Conservation (phyloP, 179 eudicot genomes). For the Beta macrorhiza region DNA sequence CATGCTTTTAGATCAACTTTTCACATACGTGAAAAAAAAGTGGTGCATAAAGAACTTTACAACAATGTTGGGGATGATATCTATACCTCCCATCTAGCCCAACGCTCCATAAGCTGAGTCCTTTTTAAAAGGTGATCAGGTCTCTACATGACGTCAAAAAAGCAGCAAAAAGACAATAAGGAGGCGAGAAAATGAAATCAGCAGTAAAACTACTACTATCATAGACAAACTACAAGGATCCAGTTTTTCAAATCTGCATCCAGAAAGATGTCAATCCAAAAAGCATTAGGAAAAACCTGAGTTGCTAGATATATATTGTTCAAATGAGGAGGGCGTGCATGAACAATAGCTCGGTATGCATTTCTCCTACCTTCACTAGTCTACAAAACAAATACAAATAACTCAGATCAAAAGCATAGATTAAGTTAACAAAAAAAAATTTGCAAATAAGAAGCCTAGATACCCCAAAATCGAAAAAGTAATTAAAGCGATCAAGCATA, state of each 20-base stretch:
- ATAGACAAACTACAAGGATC: background rate
- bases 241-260: background rate
- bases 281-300: conserved; percentile 53
- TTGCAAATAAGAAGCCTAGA: conserved; percentile 14
- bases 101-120: conserved; percentile 98
- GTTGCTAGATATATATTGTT: conserved; percentile 93
- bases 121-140: conserved; percentile 95
- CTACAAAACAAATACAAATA: conserved; percentile 38
- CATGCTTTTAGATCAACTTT: background rate
- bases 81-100: conserved; percentile 99
- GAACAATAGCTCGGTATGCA: conserved; percentile 94
- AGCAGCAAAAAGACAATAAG: background rate
- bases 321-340: conserved; percentile 89
- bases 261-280: background rate
- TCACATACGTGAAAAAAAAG: background rate
- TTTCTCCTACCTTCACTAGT: conserved; percentile 75
- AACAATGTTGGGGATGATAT: conserved; percentile 1
- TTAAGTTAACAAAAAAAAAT: background rate
- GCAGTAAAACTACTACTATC: background rate
- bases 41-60: conserved; percentile 1
- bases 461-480: conserved; percentile 99
- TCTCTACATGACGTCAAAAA: conserved; percentile 43
- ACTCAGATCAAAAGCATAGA: conserved; percentile 8
- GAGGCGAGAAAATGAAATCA: background rate
- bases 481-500: conserved; percentile 95